Base-by-base conservation (phyloP, 2,329 filamentous ascomycete species). In the Helotiales sp. region DNA sequence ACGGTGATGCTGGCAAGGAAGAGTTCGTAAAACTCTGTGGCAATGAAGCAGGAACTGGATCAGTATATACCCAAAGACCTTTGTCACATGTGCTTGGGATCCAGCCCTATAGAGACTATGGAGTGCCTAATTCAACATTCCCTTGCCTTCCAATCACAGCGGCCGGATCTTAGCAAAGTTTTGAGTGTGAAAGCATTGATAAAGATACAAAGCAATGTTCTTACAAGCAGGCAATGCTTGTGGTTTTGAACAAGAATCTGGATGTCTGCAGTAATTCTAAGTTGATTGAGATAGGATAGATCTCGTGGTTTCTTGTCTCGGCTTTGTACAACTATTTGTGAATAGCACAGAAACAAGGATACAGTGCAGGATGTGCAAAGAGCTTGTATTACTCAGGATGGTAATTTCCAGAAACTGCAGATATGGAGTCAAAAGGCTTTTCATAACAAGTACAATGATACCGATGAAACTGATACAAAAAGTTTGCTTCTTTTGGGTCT, bases 221-320 rank as follows among this genome's bases (percentile, higher is more conserved):
- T 40, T 19, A 8, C 34, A 25, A 31, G 30, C 9, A 33, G 31
- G 50, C 47, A 54, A 46, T n/a, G 4, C 13, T 4, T 9, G 6
- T 27, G 38, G 36, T 46, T 42, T 33, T 56, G 25, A 31, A 25
- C 12, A 10, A 44, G 55, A 59, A 56, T 24, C 22, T 51, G 60
- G 62, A 30, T 59, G 60, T 59, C 62, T 55, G 60, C 62, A 64
- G 58, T 17, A 33, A 34, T 53, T 46, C 42, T 22, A 17, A 46
- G 10, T 5, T 29, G n/a, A 22, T 42, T 58, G 40, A 44, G 53
- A 46, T 40, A 33, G 33, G 15, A 30, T 29, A n/a, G 42, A 57
- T 29, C 13, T 52, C 27, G 52, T 19, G 25, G 8, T 46, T 29
- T 31, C 22, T 53, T 33, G 54, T 60, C 52, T 15, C 6, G 47